A percentile compares a stretch with the other conserved stretches of the same genome.
Evolutionary conservation across 2,329 filamentous ascomycete species (phyloP).

Genomic region (Fragosphaeria purpurea): DNA sequence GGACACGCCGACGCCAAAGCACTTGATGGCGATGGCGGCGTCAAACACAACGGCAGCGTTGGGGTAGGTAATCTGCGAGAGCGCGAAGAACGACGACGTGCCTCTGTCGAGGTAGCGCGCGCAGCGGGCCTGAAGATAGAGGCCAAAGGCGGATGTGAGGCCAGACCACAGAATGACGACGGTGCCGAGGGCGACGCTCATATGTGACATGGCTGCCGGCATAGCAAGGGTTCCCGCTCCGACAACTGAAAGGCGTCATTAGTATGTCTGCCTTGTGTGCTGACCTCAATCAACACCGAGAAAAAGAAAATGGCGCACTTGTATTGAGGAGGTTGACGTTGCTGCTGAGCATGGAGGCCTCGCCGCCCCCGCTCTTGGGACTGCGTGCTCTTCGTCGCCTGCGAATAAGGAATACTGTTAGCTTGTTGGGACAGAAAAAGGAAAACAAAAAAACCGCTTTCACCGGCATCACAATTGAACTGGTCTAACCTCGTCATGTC

Average conservation of each 20-base stretch:
- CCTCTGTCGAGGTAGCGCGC: slow-evolving; percentile 87
- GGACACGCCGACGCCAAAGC: slow-evolving; percentile 92
- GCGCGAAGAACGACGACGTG: slow-evolving; percentile 84
- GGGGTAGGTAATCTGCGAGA: slow-evolving; percentile 93
- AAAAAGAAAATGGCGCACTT: slow-evolving; percentile 44
- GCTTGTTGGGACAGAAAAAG: background rate
- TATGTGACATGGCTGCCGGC: slow-evolving; percentile 92
- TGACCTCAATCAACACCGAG: background rate
- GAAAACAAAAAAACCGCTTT: too few relatives aligned
- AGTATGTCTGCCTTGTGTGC: background rate
- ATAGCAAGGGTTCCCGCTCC: slow-evolving; percentile 89
- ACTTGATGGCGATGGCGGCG: slow-evolving; percentile 91
- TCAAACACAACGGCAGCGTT: slow-evolving; percentile 95
- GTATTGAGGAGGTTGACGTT: slow-evolving; percentile 95
- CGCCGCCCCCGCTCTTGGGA: slow-evolving; percentile 60
- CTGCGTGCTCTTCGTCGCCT: slow-evolving; percentile 48
- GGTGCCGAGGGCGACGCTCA: slow-evolving; percentile 80
- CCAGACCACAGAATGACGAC: slow-evolving; percentile 88
- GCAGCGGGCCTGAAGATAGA: slow-evolving; percentile 91
- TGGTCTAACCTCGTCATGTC: slow-evolving; percentile 35
- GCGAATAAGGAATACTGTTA: background rate
- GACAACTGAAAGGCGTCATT: slow-evolving; percentile 49
- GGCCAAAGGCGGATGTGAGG: slow-evolving; percentile 76
- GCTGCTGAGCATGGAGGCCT: slow-evolving; percentile 82
- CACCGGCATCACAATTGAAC: background rate